These are phyloP conservation scores for Viola pubescens DNA, from an alignment of 441 rosid species.

Conservation along the genomic window DNA sequence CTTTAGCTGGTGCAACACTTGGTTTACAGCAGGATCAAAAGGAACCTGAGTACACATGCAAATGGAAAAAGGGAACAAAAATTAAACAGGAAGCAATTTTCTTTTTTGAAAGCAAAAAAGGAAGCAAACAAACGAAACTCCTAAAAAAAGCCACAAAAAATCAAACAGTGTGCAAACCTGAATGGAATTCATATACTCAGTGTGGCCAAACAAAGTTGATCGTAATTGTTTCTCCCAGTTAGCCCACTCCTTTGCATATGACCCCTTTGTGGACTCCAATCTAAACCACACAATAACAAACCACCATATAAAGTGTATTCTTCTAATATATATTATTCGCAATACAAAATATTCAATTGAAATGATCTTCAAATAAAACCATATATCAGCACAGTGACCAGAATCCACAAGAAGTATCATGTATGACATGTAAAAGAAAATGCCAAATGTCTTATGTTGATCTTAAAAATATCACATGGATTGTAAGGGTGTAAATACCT, in stretches of 20 bases:
- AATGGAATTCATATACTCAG: constrained; percentile 58
- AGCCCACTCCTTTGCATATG: constrained; percentile 67
- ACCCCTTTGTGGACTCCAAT: constrained; percentile 72
- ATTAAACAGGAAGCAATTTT: background rate
- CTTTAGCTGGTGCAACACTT: constrained; percentile 65
- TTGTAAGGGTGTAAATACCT: constrained; percentile 33
- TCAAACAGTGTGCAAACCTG: constrained; percentile 38
- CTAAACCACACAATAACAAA: constrained; percentile 32
- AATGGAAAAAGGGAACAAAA: background rate
- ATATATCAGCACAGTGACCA: too few relatives aligned
- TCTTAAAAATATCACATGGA: too few relatives aligned
- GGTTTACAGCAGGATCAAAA: constrained; percentile 60
- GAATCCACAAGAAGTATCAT: too few relatives aligned
- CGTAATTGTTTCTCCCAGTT: constrained; percentile 80
- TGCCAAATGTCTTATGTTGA: too few relatives aligned
- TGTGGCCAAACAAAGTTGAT: constrained; percentile 35
- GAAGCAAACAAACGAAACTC: background rate
- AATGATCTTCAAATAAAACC: too few relatives aligned
- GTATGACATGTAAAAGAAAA: too few relatives aligned
- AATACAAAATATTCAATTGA: too few relatives aligned
- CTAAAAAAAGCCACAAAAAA: background rate
- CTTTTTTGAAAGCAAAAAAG: background rate
- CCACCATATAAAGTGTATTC: background rate
- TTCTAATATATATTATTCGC: too few relatives aligned
- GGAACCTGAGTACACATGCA: constrained; percentile 46